Conservation (phyloP, 1,284 basidiomycete genomes). For the Naganishia sp. region DNA sequence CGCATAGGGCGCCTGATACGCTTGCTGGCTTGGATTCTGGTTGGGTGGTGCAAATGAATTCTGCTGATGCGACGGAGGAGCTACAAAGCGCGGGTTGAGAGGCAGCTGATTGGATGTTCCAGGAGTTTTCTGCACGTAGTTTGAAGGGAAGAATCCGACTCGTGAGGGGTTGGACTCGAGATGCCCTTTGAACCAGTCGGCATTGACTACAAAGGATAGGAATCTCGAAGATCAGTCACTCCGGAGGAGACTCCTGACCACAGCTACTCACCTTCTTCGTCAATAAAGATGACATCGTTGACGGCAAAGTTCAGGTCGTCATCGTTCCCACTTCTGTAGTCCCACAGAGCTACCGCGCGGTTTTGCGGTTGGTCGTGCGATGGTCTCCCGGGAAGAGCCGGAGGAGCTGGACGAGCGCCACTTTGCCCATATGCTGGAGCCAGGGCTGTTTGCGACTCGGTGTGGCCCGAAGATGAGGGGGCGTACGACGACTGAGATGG, state of each 20-base stretch:
- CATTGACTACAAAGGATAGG: constrained; percentile 22
- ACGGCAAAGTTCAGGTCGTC: constrained; percentile 31
- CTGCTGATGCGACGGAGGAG: constrained; percentile 1
- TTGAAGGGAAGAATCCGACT: constrained; percentile 33
- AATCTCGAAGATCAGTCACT: background rate
- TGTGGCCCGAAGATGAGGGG: background rate
- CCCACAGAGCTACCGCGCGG: constrained; percentile 32
- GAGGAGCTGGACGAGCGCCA: background rate
- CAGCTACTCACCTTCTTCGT: constrained; percentile 27
- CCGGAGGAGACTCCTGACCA: background rate
- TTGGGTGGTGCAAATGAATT: background rate
- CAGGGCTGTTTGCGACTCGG: constrained; percentile 1
- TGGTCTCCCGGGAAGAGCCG: constrained; percentile 19
- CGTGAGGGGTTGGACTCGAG: constrained; percentile 24
- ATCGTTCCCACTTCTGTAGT: constrained; percentile 22
- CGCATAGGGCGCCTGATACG: constrained; percentile 3
- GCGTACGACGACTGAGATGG: background rate
- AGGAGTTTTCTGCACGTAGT: constrained; percentile 26
- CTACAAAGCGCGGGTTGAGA: constrained; percentile 2
- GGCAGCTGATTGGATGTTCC: background rate
- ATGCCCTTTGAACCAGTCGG: constrained; percentile 34
- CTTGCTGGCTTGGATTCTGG: constrained; percentile 3
- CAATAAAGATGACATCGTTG: constrained; percentile 31
- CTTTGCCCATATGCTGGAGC: background rate
- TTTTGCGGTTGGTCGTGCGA: constrained; percentile 1